Base-by-base conservation (phyloP, 2,329 filamentous ascomycete genomes). In the Monosporascus sp. region DNA sequence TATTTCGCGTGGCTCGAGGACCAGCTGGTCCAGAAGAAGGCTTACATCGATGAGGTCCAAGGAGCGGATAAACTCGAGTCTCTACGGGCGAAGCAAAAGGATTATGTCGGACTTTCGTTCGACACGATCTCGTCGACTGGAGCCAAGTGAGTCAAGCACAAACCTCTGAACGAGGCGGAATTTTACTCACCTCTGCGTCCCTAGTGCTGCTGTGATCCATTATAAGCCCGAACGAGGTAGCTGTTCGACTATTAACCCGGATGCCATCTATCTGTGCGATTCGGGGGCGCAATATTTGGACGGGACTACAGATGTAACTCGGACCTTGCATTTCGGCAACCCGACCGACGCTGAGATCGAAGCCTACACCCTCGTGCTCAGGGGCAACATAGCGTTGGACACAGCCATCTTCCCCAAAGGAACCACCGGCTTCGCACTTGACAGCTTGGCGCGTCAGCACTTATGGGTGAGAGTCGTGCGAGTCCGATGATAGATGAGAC, bases 1-100 rank as follows among this genome's bases (percentile, higher is more conserved):
- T 99, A 91, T 70, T 97, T 99, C 70, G 90, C 94, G 14, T 99
- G 94, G 94, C 80, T 99, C 3, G 94, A 99, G 70, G 83, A 97
- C 63, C 87, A 97, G 66, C 77, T 99, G 24, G 68, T 89, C 54
- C 82, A 79, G 60, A 86, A 93, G 69, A 87, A 88, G 57, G 80
- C 80, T 1, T 80, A 76, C 4, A 72, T 99, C 7, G 91, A 97
- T 65, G 94, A 99, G 69, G 90, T 97, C 2, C 80, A 89, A 60
- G 94, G 83, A n/a, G 91, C 92, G 17, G 90, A 97, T 68, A 95
- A 96, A 73, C 79, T 99, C 2, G 90, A 96, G 69, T 79, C 83
- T 56, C 76, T 91, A 48, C 83, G 90, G 52, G 79, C 81, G 43
- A 80, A 80, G 64, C 77, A 85, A 52, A 73, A 91, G 54, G 78